Evolutionary conservation across 2,329 filamentous ascomycete species (phyloP), one percentile per base, ranked within the genome.

Genomic region (Lachnellula cervina): DNA sequence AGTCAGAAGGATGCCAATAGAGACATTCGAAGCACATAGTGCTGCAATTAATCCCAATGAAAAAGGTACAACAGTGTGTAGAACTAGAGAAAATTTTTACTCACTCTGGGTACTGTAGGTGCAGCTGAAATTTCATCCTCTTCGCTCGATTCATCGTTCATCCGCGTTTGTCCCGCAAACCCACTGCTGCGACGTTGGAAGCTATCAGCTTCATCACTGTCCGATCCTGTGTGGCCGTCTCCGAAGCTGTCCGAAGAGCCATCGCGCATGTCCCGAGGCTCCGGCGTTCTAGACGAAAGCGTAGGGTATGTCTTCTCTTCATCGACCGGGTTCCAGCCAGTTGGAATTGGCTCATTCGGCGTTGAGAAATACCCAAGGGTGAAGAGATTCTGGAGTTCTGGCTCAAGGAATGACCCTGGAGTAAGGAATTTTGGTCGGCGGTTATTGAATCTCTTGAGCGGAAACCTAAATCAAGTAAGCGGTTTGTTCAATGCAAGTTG

Each of bases 351-450:
- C 23, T 84, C 80, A 21, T 79, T 79, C 1, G 73, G 71, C 8
- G 68, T 65, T 21, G 74, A 70, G 58, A 87, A 83, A 66, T 88
- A 88, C 68, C 84, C 84, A 62, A 96, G 73, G 14, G 88, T 83
- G 68, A 97, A 97, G 16, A 97, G 74, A 55, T 83, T 86, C 66
- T 85, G 87, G 40, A 89, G 76, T 19, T 77, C 73, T 1, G 81
- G 74, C 0, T 82, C 80, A 23, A 97, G 80, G 59, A 82, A 85
- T 53, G 70, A 76, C 55, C 68, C 74, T 62, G 72, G 79, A 62
- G 74, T 73, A 60, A 75, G 76, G 77, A 75, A 90, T 60, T 72
- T 75, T 3, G 80, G 82, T 28, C 79, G 75, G 32, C 54, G 60
- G 17, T 43, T 62, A 5, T 62, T 69, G 46, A 67, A 64, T 40